A percentile compares a stretch with the other conserved stretches of the same genome.
Conservation (phyloP, 129 eudicot species). For the Flaveria ramosissima region DNA sequence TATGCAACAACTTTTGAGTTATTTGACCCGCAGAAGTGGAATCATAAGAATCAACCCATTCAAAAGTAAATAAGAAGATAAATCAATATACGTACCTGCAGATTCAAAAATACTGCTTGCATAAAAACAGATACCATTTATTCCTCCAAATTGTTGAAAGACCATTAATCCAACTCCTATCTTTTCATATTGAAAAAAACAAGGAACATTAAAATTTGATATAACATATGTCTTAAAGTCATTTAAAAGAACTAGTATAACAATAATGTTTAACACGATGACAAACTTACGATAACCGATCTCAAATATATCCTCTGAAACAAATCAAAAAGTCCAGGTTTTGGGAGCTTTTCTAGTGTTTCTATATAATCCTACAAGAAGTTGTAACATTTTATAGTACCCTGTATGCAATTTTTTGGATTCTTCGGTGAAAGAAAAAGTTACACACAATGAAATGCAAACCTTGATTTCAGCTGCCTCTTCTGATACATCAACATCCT, state of each 20-base stretch:
- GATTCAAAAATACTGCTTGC: constrained; percentile 51
- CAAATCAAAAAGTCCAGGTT: constrained; percentile 55
- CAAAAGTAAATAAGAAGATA: constrained; percentile 25
- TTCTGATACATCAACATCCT: constrained; percentile 52
- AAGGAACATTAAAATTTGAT: constrained; percentile 5
- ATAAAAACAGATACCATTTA: constrained; percentile 19
- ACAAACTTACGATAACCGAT: constrained; percentile 63
- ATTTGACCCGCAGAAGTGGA: not conserved
- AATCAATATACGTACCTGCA: constrained; percentile 47
- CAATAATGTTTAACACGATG: not conserved
- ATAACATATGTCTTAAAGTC: not conserved
- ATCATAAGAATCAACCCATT: not conserved
- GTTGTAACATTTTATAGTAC: not conserved
- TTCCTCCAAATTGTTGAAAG: constrained; percentile 86
- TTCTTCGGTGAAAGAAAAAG: not conserved
- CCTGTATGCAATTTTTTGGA: not conserved
- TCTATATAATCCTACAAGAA: constrained; percentile 52
- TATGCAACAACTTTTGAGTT: not conserved
- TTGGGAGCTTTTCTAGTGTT: constrained; percentile 40
- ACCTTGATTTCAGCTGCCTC: constrained; percentile 80
- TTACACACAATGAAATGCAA: constrained; percentile 15
- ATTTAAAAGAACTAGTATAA: not conserved
- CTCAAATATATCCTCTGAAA: constrained; percentile 48
- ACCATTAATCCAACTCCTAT: constrained; percentile 87
- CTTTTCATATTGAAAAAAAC: constrained; percentile 41